These are phyloP conservation scores for Cylindrotheca fusiformis DNA, from an alignment of 108 stramenopile species.

Conservation along the genomic window DNA sequence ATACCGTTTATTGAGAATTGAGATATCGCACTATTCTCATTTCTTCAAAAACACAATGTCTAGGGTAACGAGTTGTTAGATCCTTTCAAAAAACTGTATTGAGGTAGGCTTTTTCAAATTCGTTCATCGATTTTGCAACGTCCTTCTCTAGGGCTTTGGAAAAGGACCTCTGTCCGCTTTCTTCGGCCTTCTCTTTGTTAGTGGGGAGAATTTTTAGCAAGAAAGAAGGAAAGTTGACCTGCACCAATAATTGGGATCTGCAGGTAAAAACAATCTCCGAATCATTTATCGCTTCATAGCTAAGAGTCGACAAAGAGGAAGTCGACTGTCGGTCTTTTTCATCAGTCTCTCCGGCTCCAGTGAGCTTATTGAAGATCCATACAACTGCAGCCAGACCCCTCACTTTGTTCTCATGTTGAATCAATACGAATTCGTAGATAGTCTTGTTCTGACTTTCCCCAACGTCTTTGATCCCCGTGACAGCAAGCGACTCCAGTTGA, in stretches of 20 bases:
- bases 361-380: slow-evolving; percentile 50
- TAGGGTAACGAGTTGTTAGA: background rate
- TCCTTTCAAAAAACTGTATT: slow-evolving; percentile 9
- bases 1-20: no score
- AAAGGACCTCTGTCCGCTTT: slow-evolving; percentile 29
- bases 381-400: slow-evolving; percentile 31
- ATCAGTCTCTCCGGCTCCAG: slow-evolving; percentile 24
- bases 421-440: slow-evolving; percentile 29
- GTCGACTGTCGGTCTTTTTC: background rate
- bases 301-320: slow-evolving; percentile 12
- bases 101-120: slow-evolving; percentile 26
- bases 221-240: slow-evolving; percentile 36
- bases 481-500: slow-evolving; percentile 18
- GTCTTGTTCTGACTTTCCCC: slow-evolving; percentile 3
- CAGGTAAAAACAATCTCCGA: slow-evolving; percentile 14
- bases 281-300: slow-evolving; percentile 5
- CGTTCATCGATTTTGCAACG: slow-evolving; percentile 23
- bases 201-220: slow-evolving; percentile 42
- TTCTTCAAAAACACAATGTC: no score
- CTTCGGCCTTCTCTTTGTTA: slow-evolving; percentile 48
- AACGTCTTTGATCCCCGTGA: slow-evolving; percentile 32
- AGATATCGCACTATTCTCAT: no score
- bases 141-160: slow-evolving; percentile 34
- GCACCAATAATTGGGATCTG: slow-evolving; percentile 17
- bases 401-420: slow-evolving; percentile 26